Evolutionary conservation across 2,329 filamentous ascomycete species (phyloP), one percentile per base, ranked within the genome.

Genomic region (Microdochium nivale): DNA sequence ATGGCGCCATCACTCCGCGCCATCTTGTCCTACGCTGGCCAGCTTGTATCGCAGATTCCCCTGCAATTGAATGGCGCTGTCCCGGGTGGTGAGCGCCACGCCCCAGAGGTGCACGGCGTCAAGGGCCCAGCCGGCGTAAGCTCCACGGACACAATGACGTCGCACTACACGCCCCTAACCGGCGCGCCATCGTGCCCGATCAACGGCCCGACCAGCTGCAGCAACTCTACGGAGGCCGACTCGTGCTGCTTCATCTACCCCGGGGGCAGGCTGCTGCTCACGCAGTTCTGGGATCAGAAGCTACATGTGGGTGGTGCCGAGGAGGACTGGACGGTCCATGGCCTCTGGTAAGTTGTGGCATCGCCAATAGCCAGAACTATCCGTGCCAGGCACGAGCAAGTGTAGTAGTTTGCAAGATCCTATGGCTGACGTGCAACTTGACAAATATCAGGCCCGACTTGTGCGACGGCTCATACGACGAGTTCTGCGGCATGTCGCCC

Each of bases 281-380:
- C 71, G 2, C 71, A 73, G 61, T 72, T 72, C 60, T 75, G 71
- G 71, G 71, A 74, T 50, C 58, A 66, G 27, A 56, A 70, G 54
- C 59, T 66, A 21, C 68, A 72, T 53, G 68, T 65, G 3, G 63
- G 63, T 2, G 71, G 69, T n/a, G 59, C 64, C 3, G 70, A 73
- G 53, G 63, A 69, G 52, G 70, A 73, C 52, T 74, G 70, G 71
- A 74, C 71, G 1, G 52, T 74, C 1, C 71, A 72, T 48, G 71
- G 71, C n/a, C 56, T 74, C 27, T 74, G 72, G 71, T 73, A 54
- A 27, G 65, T 56, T 30, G 3, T 40, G 11, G 27, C 27, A 30
- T 30, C 27, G 11, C 27, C 43, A 19, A 47, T 14, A 16, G 14
- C 25, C 37, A 30, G 35, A 47, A n/a, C n/a, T n/a, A n/a, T n/a